Percentiles rank a stretch among this genome's conserved stretches.
Conservation (phyloP, 345 rosid genomes). For the Corymbia maculata region DNA sequence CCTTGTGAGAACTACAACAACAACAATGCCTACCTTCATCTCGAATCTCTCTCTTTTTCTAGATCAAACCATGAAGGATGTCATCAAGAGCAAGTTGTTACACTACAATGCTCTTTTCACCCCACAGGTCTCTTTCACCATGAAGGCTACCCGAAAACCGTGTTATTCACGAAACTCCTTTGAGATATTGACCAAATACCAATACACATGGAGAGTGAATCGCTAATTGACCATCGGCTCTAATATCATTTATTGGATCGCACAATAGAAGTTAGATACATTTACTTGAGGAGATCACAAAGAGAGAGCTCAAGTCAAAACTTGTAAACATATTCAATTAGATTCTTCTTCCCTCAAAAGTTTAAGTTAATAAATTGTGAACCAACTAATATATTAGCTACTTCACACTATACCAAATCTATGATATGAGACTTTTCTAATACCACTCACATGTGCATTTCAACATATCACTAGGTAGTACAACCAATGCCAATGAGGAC, state of each 20-base stretch:
- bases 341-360: neutral
- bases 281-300: neutral
- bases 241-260: too few relatives aligned
- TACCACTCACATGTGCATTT: fast-evolving
- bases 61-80: neutral
- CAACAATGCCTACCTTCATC: neutral
- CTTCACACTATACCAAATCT: neutral
- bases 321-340: fast-evolving
- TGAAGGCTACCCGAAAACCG: neutral
- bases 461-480: fast-evolving
- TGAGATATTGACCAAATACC: neutral
- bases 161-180: neutral
- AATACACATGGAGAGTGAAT: neutral
- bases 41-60: neutral
- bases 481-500: neutral
- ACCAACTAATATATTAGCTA: too few relatives aligned
- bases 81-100: neutral
- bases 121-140: neutral
- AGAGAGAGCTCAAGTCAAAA: neutral
- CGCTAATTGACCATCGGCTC: neutral
- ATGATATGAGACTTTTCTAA: fast-evolving
- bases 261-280: too few relatives aligned
- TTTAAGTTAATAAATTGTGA: neutral
- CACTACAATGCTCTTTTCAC: neutral
- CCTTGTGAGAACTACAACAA: neutral